Conservation (phyloP, 2,329 filamentous ascomycete species). For the Colletotrichum phormii region DNA sequence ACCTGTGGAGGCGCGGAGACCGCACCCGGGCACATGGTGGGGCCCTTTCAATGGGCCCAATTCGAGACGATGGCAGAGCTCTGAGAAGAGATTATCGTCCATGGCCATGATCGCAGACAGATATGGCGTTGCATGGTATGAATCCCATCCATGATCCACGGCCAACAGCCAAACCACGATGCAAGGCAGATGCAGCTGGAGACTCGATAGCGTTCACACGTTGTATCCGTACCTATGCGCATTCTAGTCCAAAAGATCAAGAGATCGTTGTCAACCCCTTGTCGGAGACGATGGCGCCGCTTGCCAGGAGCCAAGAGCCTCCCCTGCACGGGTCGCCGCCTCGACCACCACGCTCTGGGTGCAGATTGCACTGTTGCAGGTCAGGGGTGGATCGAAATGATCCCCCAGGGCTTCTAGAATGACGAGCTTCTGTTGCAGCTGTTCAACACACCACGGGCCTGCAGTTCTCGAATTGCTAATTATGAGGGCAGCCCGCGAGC, state of each 20-base stretch:
- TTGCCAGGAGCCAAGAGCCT: neutral
- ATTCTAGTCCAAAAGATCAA: neutral
- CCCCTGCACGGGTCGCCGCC: conserved; percentile 2
- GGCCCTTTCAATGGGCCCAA: neutral
- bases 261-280: neutral
- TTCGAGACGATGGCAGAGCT: neutral
- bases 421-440: neutral
- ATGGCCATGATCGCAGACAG: conserved; percentile 13
- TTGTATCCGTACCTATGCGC: no score
- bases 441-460: neutral
- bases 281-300: conserved; percentile 1
- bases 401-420: conserved; percentile 34
- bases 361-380: conserved; percentile 22
- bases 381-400: conserved; percentile 18
- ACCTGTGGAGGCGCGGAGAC: conserved; percentile 12
- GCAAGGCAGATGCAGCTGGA: neutral
- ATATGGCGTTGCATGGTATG: conserved; percentile 19
- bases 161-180: neutral
- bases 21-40: conserved; percentile 6
- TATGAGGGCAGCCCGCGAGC: conserved; percentile 10
- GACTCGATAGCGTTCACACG: no score
- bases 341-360: conserved; percentile 10
- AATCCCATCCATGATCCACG: conserved; percentile 12
- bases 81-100: conserved; percentile 19
- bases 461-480: neutral